Conservation (phyloP, 352 stramenopile species). For the Phytophthora brassicae region DNA sequence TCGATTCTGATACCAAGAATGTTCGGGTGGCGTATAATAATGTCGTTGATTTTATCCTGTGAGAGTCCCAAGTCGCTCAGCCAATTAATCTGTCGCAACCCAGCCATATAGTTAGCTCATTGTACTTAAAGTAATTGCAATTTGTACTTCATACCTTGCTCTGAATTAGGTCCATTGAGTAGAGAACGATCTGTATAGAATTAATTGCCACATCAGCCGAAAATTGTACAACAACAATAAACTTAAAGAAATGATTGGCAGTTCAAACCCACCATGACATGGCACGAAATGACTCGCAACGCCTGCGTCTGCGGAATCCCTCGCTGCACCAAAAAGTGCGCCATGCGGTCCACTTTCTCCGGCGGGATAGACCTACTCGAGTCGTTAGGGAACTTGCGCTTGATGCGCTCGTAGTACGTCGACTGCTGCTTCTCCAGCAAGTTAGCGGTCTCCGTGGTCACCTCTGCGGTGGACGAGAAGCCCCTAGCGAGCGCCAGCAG, state of each 20-base stretch:
- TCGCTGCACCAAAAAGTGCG: conserved; percentile 33
- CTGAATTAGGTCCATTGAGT: conserved; percentile 35
- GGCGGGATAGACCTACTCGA: conserved; percentile 7
- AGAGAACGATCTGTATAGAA: conserved; percentile 35
- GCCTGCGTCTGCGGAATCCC: conserved; percentile 36
- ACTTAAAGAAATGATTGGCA: too few species aligned
- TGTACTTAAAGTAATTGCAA: background rate
- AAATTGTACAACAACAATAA: too few species aligned
- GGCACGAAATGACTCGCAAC: conserved; percentile 33
- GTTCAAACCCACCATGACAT: conserved; percentile 30
- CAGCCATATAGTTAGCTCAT: background rate
- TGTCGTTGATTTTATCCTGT: conserved; percentile 29
- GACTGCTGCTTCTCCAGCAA: conserved; percentile 12
- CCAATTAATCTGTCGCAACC: conserved; percentile 31
- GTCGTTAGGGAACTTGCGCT: conserved; percentile 29
- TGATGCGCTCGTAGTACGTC: conserved; percentile 42
- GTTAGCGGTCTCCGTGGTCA: background rate
- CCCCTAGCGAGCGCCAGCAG: conserved; percentile 4
- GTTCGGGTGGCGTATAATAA: conserved; percentile 41
- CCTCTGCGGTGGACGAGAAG: conserved; percentile 9
- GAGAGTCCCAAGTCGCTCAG: conserved; percentile 36
- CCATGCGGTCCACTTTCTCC: conserved; percentile 29
- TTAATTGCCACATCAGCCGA: too few species aligned
- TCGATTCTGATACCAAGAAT: conserved; percentile 40
- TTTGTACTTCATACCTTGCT: conserved; percentile 36